Base-by-base conservation (phyloP, 2,329 filamentous ascomycete species). In the Aspergillus brasiliensis region DNA sequence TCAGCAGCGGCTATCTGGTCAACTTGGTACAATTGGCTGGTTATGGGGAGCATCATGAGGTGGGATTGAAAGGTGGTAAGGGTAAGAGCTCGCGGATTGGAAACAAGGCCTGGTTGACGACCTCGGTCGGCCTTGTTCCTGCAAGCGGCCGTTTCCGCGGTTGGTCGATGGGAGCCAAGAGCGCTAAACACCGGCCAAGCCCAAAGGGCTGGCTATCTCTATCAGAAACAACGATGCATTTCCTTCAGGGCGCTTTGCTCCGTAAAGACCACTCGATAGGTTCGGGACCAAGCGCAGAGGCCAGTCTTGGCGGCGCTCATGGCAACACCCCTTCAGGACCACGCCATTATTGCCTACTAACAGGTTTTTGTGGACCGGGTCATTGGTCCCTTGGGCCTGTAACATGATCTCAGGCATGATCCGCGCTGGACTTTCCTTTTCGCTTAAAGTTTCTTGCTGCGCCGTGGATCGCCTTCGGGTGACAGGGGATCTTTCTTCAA, bases 1-100 rank as follows among this genome's bases (percentile, higher is more conserved):
- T 47, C 19, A 21, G n/a, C 40, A n/a, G 23, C 27, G 52, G 42
- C 44, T 57, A 62, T 71, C 89, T 97, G 78, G 89, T 97, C 80
- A 96, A 96, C 77, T 86, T 95, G 57, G 46, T 27, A 31, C 46
- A 49, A 49, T 27, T 49, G 46, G 46, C 25, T 49, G 46, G 46
- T 11, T 17, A 28, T n/a, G 46, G 28, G 31, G n/a, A 11, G 46
- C 46, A n/a, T 25, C 46, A 27, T 49, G 27, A 34, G 46, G 25
- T n/a, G 27, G 46, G n/a, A 49, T 49, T 15, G 46, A 28, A 19
- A 49, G 25, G 46, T 49, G 46, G 46, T 49, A 27, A 28, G 31
- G n/a, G n/a, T n/a, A n/a, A 34, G 31, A 11, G 31, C n/a, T n/a
- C 11, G 31, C 31, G 31, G 31, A 34, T 34, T 34, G 11, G 31